Evolutionary conservation across 139 green algal species (phyloP).

Genomic region (Spirogloea muscicola): DNA sequence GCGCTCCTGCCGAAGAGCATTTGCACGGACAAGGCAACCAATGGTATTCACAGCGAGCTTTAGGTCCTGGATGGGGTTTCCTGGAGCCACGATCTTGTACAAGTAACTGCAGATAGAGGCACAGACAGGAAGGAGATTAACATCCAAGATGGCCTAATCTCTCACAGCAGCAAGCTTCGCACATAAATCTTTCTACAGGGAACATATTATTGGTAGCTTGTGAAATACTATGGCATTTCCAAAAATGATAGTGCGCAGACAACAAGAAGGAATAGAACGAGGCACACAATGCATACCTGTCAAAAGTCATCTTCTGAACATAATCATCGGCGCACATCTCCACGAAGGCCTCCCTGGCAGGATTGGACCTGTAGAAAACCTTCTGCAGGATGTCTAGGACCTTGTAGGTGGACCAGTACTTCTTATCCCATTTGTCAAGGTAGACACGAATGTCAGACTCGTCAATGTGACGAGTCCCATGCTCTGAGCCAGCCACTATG

Average conservation of each 20-base stretch:
- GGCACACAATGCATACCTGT: constrained; percentile 64
- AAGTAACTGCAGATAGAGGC: constrained; percentile 68
- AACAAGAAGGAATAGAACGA: too few relatives aligned
- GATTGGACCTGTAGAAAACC: constrained; percentile 95
- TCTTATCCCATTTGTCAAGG: constrained; percentile 94
- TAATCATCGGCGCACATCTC: constrained; percentile 97
- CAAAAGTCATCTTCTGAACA: constrained; percentile 99
- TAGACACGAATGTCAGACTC: constrained; percentile 87
- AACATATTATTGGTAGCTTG: too few relatives aligned
- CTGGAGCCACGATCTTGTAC: constrained; percentile 99
- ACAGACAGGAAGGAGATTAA: too few relatives aligned
- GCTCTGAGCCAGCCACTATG: constrained; percentile 74
- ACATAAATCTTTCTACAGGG: too few relatives aligned
- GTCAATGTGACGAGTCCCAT: constrained; percentile 78
- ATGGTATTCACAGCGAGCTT: constrained; percentile 94
- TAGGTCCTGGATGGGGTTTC: constrained; percentile 93
- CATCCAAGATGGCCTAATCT: too few relatives aligned
- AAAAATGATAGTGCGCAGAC: too few relatives aligned
- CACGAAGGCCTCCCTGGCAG: constrained; percentile 96
- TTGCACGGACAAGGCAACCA: constrained; percentile 78
- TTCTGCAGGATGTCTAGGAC: constrained; percentile 99
- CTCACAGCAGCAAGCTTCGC: too few relatives aligned
- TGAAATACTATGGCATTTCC: too few relatives aligned
- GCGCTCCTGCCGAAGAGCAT: constrained; percentile 83
- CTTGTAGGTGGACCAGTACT: constrained; percentile 99